Percentiles rank a stretch among this genome's conserved stretches.
phyloP scores from a whole-genome alignment of 345 rosid species.

The Rhodamnia argentea region DNA sequence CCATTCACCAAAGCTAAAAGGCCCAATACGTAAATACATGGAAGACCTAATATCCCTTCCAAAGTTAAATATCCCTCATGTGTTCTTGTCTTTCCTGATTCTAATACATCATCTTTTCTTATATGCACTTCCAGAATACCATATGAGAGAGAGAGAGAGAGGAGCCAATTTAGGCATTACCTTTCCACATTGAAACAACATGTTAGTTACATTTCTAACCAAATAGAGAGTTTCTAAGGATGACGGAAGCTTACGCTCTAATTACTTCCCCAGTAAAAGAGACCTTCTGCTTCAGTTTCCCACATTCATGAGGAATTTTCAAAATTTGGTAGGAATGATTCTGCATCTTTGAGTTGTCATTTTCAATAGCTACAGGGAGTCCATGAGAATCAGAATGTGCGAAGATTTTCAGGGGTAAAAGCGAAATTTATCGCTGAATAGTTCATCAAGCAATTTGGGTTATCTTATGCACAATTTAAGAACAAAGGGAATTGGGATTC shows the following conservation, averaged over 20 bases:
- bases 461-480: background rate
- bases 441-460: background rate
- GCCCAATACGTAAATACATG: background rate
- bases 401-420: background rate
- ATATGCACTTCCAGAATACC: background rate
- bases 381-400: background rate
- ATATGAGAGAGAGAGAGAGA: background rate
- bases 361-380: background rate
- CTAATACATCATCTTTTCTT: background rate
- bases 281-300: background rate
- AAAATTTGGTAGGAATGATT: background rate
- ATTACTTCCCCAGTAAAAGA: background rate
- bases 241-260: background rate
- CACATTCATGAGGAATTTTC: background rate
- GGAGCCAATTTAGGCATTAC: background rate
- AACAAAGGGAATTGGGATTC: background rate
- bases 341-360: background rate
- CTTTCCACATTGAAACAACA: background rate
- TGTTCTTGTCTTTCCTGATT: background rate
- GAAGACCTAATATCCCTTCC: background rate
- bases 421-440: background rate
- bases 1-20: background rate
- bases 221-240: background rate
- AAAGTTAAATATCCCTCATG: background rate
- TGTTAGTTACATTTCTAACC: background rate